Base-by-base conservation (phyloP, 352 stramenopile species). In the Phytopythium boreale region DNA sequence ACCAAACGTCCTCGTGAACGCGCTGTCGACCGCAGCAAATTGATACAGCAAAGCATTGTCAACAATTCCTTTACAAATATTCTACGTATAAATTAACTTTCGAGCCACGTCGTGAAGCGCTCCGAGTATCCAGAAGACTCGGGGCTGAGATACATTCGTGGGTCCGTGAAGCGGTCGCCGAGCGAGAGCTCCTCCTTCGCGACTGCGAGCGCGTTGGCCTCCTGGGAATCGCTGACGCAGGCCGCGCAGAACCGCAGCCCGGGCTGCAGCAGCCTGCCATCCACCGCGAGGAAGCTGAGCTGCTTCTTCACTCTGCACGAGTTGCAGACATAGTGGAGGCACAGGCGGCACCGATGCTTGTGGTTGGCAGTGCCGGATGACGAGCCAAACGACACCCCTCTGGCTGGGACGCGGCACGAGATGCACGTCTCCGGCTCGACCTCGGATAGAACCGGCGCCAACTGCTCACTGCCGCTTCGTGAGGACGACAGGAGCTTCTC, bases 251-350 rank as follows among this genome's bases (percentile, higher is more conserved):
- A 71, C 15, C 65, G 65, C 26, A 76, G 19, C 11, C 74, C 56
- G 6, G 59, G 65, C 19, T 63, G 62, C 12, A 74, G 24, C 20
- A 78, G 59, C 24, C 61, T 61, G 1, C 67, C 61, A 56, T 66
- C 56, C 6, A 63, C 52, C 24, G 55, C 57, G n/a, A 74, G 50
- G 36, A 77, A 77, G 36, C 44, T 77, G 39, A 77, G 53, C 46
- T 56, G 60, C 39, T 70, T 58, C 44, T 72, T 72, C 17, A 77
- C 61, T 11, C 59, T 53, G n/a, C 70, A 77, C 7, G 70, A 69
- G 20, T 65, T 68, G 52, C 70, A 77, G 14, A 77, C 67, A 43
- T 67, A 77, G 29, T 64, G 63, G 37, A 68, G 67, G 64, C 71
- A 82, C 19, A 79, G 22, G 19, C 68, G 67, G 37, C 74, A 81